These are phyloP conservation scores for Rosa chinensis DNA, from an alignment of 306 rosid species.

Conservation along the genomic window DNA sequence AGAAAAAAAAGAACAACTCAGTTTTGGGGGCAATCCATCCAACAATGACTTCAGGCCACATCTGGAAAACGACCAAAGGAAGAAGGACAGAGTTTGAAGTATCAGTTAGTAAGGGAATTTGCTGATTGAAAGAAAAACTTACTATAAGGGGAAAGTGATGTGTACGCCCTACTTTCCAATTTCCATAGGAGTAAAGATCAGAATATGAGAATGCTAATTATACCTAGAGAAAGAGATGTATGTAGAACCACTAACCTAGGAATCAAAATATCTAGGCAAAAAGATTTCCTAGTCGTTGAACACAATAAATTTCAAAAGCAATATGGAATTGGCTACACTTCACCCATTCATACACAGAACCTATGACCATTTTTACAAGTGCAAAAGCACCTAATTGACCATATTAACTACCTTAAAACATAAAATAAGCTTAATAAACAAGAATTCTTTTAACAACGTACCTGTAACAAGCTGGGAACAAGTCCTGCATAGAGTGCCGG, in stretches of 20 bases:
- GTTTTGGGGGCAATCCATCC: background rate
- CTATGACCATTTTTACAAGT: conserved; percentile 10
- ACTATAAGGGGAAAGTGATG: background rate
- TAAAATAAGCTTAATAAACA: conserved; percentile 5
- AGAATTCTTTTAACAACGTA: conserved; percentile 32
- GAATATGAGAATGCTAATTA: background rate
- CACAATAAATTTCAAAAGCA: background rate
- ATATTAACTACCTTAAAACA: conserved; percentile 1
- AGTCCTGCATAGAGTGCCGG: conserved; percentile 94
- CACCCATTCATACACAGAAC: too few relatives aligned
- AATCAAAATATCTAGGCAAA: background rate
- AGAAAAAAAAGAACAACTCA: background rate
- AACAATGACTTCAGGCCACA: background rate
- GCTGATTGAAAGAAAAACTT: conserved; percentile 12
- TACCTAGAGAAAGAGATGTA: background rate
- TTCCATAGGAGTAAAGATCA: background rate
- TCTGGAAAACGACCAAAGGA: background rate
- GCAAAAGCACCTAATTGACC: background rate
- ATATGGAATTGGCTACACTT: background rate
- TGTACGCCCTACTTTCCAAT: background rate
- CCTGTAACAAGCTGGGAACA: conserved; percentile 96
- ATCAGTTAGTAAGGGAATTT: conserved; percentile 16
- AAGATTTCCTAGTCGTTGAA: background rate
- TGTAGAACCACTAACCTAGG: background rate
- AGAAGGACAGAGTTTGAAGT: conserved; percentile 4